phyloP scores from a whole-genome alignment of 257 asterid species.

The Solanum etuberosum region DNA sequence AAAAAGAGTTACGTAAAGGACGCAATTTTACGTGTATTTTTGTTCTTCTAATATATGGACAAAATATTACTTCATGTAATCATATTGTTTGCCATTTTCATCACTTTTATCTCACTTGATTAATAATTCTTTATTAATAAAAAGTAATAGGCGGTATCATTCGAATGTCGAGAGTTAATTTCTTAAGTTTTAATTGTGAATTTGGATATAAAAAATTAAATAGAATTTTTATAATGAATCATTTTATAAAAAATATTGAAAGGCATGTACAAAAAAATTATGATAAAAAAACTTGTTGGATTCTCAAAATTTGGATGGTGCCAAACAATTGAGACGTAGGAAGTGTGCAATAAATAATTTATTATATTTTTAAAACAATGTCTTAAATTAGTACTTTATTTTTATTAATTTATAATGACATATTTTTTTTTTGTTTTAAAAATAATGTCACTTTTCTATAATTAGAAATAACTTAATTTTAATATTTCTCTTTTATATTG shows the following conservation, averaged over 20 bases:
- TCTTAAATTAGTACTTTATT: not conserved
- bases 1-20: not conserved
- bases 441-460: too few species aligned
- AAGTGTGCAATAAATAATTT: too few species aligned
- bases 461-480: not conserved
- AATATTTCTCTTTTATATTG: accelerated
- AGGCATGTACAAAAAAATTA: not conserved
- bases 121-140: not conserved
- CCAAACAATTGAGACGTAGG: not conserved
- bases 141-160: not conserved
- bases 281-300: not conserved
- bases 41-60: not conserved
- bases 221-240: too few species aligned
- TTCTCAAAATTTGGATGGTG: not conserved
- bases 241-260: too few species aligned
- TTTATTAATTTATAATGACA: too few species aligned
- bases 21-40: not conserved
- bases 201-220: too few species aligned
- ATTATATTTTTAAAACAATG: too few species aligned
- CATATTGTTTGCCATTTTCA: not conserved
- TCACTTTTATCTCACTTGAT: not conserved
- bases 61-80: not conserved
- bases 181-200: too few species aligned
- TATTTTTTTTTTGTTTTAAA: too few species aligned
- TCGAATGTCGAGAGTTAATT: too few species aligned